A percentile compares a stretch with the other conserved stretches of the same genome.
Conservation (phyloP, 2,329 filamentous ascomycete species). For the Pseudogymnoascus sp. region DNA sequence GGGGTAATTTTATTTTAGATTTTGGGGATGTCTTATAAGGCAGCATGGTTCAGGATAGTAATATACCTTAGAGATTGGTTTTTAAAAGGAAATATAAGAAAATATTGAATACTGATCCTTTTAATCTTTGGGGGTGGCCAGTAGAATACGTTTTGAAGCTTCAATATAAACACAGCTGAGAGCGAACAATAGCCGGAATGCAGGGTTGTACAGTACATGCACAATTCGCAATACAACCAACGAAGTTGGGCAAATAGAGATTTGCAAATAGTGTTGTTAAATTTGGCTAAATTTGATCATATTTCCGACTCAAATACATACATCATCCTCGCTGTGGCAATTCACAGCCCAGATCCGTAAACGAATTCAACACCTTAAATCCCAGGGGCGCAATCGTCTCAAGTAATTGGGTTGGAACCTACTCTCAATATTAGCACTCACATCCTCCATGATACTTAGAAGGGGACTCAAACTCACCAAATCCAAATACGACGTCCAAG, state of each 20-base stretch:
- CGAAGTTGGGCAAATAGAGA: not conserved
- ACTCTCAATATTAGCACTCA: not conserved
- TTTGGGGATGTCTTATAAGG: not conserved
- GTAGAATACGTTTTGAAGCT: not conserved
- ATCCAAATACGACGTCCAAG: slow-evolving; percentile 39
- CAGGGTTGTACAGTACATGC: too few relatives aligned
- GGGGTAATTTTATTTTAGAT: slow-evolving; percentile 2
- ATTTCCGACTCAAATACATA: not conserved
- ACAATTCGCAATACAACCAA: too few relatives aligned
- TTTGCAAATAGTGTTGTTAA: not conserved
- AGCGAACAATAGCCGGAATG: too few relatives aligned
- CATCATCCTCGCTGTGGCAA: not conserved
- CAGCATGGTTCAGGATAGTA: not conserved
- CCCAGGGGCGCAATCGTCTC: not conserved
- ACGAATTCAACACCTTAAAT: slow-evolving; percentile 4
- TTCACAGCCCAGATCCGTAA: slow-evolving; percentile 4
- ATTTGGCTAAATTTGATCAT: not conserved
- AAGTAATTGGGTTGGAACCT: not conserved
- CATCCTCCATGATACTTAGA: not conserved
- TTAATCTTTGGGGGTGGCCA: not conserved
- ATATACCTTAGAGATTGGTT: not conserved
- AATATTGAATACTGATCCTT: not conserved
- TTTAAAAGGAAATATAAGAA: slow-evolving; percentile 1
- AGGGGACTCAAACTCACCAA: not conserved
- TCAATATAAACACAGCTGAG: not conserved